These are phyloP conservation scores for Psilocybe cyanescens DNA, from an alignment of 768 basidiomycete genomes.

Conservation along the genomic window DNA sequence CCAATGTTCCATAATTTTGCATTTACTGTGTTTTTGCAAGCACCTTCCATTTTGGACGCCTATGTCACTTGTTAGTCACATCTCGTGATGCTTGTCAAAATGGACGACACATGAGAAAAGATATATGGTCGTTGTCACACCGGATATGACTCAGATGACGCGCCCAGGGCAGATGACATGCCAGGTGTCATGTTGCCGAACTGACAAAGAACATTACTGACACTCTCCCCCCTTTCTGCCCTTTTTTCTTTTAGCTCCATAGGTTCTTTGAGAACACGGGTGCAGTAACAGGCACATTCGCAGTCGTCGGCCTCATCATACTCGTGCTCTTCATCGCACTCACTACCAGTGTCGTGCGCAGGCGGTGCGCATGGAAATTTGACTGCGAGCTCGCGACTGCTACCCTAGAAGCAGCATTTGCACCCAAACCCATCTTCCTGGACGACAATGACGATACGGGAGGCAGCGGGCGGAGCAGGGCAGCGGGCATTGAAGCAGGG, in stretches of 20 bases:
- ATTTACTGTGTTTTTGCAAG: too few relatives aligned
- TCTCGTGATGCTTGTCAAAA: too few relatives aligned
- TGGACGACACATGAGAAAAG: too few relatives aligned
- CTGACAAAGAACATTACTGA: too few relatives aligned
- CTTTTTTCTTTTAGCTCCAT: not conserved
- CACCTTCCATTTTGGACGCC: too few relatives aligned
- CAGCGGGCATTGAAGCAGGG: not conserved
- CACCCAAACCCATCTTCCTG: slow-evolving; percentile 57
- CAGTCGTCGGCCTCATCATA: slow-evolving; percentile 66
- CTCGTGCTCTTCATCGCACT: slow-evolving; percentile 53
- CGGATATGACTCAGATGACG: too few relatives aligned
- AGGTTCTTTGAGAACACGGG: slow-evolving; percentile 80
- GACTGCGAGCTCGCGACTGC: slow-evolving; percentile 79
- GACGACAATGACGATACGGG: slow-evolving; percentile 51
- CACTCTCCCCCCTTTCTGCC: too few relatives aligned
- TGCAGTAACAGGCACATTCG: slow-evolving; percentile 74
- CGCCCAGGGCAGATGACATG: too few relatives aligned
- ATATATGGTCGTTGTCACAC: too few relatives aligned
- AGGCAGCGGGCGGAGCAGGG: slow-evolving; percentile 19
- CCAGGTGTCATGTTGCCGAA: too few relatives aligned
- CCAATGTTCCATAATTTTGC: too few relatives aligned
- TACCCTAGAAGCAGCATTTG: slow-evolving; percentile 62
- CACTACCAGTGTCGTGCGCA: slow-evolving; percentile 56
- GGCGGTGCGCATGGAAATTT: slow-evolving; percentile 64
- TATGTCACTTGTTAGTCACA: too few relatives aligned